These are phyloP conservation scores for Deinandra increscens DNA, from an alignment of 129 eudicot species.

Conservation along the genomic window DNA sequence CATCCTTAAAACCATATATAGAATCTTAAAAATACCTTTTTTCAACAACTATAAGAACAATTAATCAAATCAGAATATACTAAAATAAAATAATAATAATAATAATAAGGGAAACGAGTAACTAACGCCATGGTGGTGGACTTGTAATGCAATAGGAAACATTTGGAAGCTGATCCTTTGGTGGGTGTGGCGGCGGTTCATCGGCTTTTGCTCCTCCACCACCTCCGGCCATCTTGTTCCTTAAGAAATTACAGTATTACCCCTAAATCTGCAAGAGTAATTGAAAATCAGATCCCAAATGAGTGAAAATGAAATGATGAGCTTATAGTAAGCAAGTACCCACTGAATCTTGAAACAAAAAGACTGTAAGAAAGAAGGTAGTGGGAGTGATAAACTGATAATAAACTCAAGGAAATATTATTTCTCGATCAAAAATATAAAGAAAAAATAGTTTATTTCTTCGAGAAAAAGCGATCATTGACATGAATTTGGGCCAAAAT, in stretches of 20 bases:
- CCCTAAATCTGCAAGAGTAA: constrained; percentile 37
- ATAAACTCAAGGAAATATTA: constrained; percentile 1
- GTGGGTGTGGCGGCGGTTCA: constrained; percentile 90
- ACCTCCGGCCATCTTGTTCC: constrained; percentile 63
- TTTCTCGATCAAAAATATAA: constrained; percentile 12
- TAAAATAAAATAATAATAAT: background rate
- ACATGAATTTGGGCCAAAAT: constrained; percentile 23
- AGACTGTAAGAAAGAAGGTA: constrained; percentile 2
- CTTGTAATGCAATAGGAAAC: constrained; percentile 90
- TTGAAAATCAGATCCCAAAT: constrained; percentile 31
- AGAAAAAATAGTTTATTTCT: constrained; percentile 15
- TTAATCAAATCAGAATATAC: constrained; percentile 18
- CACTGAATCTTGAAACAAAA: constrained; percentile 12
- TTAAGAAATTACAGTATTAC: constrained; percentile 14
- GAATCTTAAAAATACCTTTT: constrained; percentile 18
- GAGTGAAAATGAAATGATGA: background rate
- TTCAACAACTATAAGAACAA: background rate
- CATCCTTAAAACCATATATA: constrained; percentile 19
- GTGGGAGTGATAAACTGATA: constrained; percentile 26
- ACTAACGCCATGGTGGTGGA: constrained; percentile 97
- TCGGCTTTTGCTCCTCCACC: constrained; percentile 63
- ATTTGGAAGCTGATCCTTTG: constrained; percentile 91
- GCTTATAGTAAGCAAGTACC: background rate
- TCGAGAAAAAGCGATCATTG: constrained; percentile 28
- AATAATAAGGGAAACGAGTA: constrained; percentile 9